Conservation (phyloP, 2,329 filamentous ascomycete species). For the Hypoxylon sp. region DNA sequence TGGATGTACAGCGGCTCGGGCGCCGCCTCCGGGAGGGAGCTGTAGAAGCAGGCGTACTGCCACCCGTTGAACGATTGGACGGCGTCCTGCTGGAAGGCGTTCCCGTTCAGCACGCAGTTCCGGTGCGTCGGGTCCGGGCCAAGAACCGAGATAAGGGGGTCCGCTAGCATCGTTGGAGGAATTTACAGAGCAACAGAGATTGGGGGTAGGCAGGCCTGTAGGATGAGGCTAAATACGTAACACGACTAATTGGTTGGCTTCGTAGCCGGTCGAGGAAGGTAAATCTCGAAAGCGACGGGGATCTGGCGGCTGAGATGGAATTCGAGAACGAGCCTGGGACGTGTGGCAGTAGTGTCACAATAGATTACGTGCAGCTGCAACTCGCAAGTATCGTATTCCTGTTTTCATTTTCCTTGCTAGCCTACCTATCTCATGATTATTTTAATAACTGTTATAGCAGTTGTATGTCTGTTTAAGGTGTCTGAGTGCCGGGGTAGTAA, state of each 20-base stretch:
- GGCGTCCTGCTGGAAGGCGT: conserved; percentile 62
- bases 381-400: background rate
- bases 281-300: conserved; percentile 8
- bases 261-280: background rate
- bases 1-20: conserved; percentile 59
- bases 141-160: conserved; percentile 51
- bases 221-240: conserved; percentile 30
- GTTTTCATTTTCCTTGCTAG: background rate
- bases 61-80: conserved; percentile 60
- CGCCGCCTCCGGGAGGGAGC: conserved; percentile 36
- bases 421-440: conserved; percentile 18
- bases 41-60: conserved; percentile 63
- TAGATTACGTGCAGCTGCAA: conserved; percentile 22
- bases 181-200: background rate
- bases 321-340: conserved; percentile 28
- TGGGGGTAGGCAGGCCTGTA: background rate
- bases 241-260: background rate
- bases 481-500: conserved; percentile 35
- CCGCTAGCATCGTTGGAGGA: conserved; percentile 42
- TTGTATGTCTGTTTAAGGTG: conserved; percentile 7
- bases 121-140: conserved; percentile 54
- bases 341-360: conserved; percentile 24
- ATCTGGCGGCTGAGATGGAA: conserved; percentile 16
- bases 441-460: conserved; percentile 18
- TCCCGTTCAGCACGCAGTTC: conserved; percentile 57